phyloP scores from a whole-genome alignment of 2,329 filamentous ascomycete species.

The Trichocomaceae sp. region DNA sequence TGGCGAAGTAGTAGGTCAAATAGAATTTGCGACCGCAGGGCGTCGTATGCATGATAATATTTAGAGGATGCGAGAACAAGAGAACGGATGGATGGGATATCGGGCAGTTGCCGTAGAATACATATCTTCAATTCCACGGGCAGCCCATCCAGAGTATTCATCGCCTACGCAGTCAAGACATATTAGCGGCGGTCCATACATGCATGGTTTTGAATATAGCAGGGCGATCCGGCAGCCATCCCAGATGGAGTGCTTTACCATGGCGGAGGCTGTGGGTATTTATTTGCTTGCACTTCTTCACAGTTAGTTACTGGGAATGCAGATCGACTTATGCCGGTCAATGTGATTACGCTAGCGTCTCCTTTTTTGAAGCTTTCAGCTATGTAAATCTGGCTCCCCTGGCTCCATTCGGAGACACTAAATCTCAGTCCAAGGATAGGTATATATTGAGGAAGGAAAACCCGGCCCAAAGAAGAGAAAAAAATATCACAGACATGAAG shows the following conservation, averaged over 20 bases:
- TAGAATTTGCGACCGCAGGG: constrained; percentile 8
- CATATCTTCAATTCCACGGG: constrained; percentile 17
- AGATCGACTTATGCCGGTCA: too few relatives aligned
- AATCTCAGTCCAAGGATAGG: not conserved
- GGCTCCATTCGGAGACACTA: not conserved
- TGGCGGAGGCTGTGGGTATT: not conserved
- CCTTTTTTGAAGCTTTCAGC: too few relatives aligned
- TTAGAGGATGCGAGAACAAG: constrained; percentile 16
- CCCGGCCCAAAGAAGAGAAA: not conserved
- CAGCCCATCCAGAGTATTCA: constrained; percentile 11
- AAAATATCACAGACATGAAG: not conserved
- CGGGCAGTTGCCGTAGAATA: constrained; percentile 14
- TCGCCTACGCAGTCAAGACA: not conserved
- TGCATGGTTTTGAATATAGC: not conserved
- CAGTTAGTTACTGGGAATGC: too few relatives aligned
- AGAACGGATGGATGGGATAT: constrained; percentile 14
- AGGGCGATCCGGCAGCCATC: not conserved
- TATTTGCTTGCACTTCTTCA: not conserved
- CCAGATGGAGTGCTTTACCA: not conserved
- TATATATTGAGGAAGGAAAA: not conserved
- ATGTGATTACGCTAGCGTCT: too few relatives aligned
- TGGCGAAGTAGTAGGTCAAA: not conserved
- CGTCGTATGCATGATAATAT: constrained; percentile 15
- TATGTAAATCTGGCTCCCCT: too few relatives aligned
- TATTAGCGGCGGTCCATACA: not conserved